These are phyloP conservation scores for Tritrichomonas musculus DNA, from an alignment of 208 protist genomes.

Conservation along the genomic window DNA sequence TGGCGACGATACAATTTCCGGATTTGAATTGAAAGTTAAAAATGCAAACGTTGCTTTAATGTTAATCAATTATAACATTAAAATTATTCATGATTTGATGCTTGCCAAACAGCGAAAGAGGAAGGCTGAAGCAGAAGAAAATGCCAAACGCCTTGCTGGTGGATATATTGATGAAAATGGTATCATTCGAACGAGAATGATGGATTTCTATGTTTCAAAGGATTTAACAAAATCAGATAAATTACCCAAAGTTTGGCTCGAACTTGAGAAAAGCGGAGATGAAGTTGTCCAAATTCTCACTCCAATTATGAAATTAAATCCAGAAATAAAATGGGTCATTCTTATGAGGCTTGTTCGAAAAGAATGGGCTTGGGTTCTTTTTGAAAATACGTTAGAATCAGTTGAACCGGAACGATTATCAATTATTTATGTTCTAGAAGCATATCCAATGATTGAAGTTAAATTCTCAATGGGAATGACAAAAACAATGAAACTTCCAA, in stretches of 20 bases:
- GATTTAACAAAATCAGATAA: neutral
- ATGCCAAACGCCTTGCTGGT: neutral
- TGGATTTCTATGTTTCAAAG: neutral
- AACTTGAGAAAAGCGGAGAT: neutral
- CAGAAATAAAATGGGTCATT: neutral
- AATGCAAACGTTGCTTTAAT: neutral
- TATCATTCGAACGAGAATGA: neutral
- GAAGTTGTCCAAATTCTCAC: neutral
- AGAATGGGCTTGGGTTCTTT: neutral
- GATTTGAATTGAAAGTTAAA: neutral
- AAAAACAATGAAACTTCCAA: neutral
- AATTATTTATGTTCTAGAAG: neutral
- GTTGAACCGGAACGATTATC: neutral
- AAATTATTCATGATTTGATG: constrained; percentile 24
- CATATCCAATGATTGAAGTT: neutral
- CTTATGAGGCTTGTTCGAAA: neutral
- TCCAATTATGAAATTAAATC: neutral
- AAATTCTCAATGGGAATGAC: neutral
- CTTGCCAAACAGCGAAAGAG: neutral
- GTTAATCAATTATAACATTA: neutral
- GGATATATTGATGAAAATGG: constrained; percentile 14
- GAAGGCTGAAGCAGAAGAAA: neutral
- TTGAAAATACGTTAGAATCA: neutral
- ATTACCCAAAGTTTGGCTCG: neutral
- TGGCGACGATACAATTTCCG: too few relatives aligned